These are phyloP conservation scores for Fusarium pseudoanthophilum DNA, from an alignment of 2,329 filamentous ascomycete genomes.

Conservation along the genomic window DNA sequence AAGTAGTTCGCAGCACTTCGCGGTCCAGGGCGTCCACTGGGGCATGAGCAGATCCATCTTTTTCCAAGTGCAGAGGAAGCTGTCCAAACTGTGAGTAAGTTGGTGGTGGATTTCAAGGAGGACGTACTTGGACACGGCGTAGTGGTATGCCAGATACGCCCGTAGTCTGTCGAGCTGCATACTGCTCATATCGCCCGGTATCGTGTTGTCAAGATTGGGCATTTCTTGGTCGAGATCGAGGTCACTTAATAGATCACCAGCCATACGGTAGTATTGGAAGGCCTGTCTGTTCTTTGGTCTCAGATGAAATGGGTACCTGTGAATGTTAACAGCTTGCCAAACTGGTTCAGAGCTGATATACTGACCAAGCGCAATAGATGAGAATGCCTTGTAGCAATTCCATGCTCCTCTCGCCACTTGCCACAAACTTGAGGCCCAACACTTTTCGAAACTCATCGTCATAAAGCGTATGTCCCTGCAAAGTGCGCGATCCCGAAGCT, in stretches of 20 bases:
- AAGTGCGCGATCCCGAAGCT: slow-evolving; percentile 58
- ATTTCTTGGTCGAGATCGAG: slow-evolving; percentile 59
- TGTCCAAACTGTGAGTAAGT: slow-evolving; percentile 40
- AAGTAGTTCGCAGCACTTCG: slow-evolving; percentile 57
- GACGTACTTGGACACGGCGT: slow-evolving; percentile 55
- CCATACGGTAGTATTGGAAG: slow-evolving; percentile 64
- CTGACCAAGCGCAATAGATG: slow-evolving; percentile 67
- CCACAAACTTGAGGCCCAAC: slow-evolving; percentile 65
- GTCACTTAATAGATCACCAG: slow-evolving; percentile 60
- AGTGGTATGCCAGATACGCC: slow-evolving; percentile 59
- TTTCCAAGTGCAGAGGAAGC: slow-evolving; percentile 54
- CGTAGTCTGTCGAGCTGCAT: slow-evolving; percentile 56
- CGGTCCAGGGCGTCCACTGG: slow-evolving; percentile 56
- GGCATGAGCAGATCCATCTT: slow-evolving; percentile 46
- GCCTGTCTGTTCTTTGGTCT: slow-evolving; percentile 62
- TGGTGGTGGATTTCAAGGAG: not conserved
- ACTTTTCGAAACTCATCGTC: slow-evolving; percentile 69
- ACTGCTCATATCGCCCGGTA: slow-evolving; percentile 4
- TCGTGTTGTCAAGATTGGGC: slow-evolving; percentile 2
- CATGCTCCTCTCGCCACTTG: slow-evolving; percentile 65
- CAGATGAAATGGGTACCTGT: slow-evolving; percentile 66
- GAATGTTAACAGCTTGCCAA: not conserved
- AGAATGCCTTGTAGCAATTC: slow-evolving; percentile 67
- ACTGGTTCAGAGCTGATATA: not conserved
- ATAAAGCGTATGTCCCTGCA: slow-evolving; percentile 64